Evolutionary conservation across 1,284 basidiomycete species (phyloP).

Genomic region (Lignosus rhinocerotis): DNA sequence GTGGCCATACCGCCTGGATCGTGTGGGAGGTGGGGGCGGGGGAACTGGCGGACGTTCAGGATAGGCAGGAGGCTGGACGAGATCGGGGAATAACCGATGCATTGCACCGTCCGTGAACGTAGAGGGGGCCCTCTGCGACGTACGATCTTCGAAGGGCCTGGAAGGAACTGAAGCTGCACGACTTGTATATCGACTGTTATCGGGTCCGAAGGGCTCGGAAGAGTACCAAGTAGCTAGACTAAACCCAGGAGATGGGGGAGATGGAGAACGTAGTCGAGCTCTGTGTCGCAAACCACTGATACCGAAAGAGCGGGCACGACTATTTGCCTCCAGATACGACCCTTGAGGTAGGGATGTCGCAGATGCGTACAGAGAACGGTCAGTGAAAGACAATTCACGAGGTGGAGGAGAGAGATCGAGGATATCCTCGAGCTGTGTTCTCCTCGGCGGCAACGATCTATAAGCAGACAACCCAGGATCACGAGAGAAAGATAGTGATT

Average conservation of each 20-base stretch:
- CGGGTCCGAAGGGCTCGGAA: neutral
- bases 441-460: neutral
- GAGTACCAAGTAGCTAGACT: neutral
- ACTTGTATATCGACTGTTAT: neutral
- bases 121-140: neutral
- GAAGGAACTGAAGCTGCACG: neutral
- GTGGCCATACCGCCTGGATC: neutral
- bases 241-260: neutral
- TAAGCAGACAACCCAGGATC: neutral
- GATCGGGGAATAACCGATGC: neutral
- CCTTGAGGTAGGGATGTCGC: neutral
- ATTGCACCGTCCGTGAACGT: neutral
- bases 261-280: slow-evolving; percentile 4
- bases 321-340: slow-evolving; percentile 8
- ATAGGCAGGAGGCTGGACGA: neutral
- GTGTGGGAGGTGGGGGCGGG: neutral
- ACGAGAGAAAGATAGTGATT: neutral
- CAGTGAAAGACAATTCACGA: neutral
- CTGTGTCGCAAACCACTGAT: slow-evolving; percentile 13
- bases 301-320: slow-evolving; percentile 1
- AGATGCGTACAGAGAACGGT: neutral
- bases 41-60: neutral
- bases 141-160: neutral
- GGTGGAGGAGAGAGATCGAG: neutral
- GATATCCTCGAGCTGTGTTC: neutral